A percentile compares a stretch with the other conserved stretches of the same genome.
These are phyloP conservation scores for Purshia tridentata DNA, from an alignment of 306 rosid genomes.

Conservation along the genomic window DNA sequence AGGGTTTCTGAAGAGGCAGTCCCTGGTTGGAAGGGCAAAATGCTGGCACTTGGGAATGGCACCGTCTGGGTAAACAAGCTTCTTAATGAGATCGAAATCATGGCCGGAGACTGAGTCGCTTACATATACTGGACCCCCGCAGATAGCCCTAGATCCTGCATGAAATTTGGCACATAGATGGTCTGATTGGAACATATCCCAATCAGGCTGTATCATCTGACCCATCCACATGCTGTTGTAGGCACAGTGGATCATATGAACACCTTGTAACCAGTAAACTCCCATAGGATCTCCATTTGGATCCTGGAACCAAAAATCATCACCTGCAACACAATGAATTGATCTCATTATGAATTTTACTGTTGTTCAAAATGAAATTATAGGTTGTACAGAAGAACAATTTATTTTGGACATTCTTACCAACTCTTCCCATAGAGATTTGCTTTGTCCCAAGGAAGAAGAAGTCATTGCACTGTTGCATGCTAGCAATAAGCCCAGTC, in stretches of 20 bases:
- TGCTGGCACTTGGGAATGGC: constrained; percentile 68
- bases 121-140: constrained; percentile 77
- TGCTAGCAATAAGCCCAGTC: constrained; percentile 75
- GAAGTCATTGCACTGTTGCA: constrained; percentile 96
- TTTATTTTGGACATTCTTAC: constrained; percentile 33
- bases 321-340: constrained; percentile 44
- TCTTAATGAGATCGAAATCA: constrained; percentile 65
- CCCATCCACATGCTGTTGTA: constrained; percentile 98
- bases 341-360: background rate
- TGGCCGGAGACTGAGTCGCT: constrained; percentile 77
- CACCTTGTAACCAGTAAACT: constrained; percentile 79
- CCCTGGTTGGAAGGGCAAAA: constrained; percentile 87
- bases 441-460: constrained; percentile 82
- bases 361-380: background rate
- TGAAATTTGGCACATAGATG: constrained; percentile 79
- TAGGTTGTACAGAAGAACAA: background rate
- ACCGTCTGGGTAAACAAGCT: constrained; percentile 83
- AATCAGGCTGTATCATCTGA: constrained; percentile 82
- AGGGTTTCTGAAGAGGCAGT: constrained; percentile 78
- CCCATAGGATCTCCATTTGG: constrained; percentile 93
- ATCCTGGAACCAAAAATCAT: constrained; percentile 95
- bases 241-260: constrained; percentile 87
- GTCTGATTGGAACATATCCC: constrained; percentile 97
- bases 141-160: constrained; percentile 84
- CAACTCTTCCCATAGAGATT: constrained; percentile 69